Evolutionary conservation across 169 alveolate genomes (phyloP).

Genomic region (Plasmodium vivax): DNA sequence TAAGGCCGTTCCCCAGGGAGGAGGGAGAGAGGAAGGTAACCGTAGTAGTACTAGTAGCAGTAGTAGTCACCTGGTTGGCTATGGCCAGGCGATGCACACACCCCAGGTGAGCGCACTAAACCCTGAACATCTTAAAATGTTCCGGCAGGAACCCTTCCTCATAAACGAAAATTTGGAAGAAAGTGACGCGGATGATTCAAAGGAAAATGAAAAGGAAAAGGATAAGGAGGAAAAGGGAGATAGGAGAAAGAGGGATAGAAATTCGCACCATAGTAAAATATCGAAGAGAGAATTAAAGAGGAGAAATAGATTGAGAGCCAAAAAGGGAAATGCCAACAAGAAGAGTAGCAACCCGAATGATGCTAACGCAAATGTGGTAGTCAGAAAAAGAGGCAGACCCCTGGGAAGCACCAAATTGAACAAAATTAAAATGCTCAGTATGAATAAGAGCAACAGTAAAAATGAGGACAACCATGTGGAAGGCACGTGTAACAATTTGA

Average conservation of each 20-base stretch:
- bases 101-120: not conserved
- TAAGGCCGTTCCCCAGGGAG: not conserved
- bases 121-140: slow-evolving; percentile 12
- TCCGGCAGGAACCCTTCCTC: slow-evolving; percentile 41
- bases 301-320: slow-evolving; percentile 33
- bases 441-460: not conserved
- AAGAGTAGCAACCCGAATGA: not conserved
- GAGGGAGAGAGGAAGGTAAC: not conserved
- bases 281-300: slow-evolving; percentile 6
- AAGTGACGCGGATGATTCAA: slow-evolving; percentile 2
- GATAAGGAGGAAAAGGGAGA: slow-evolving; percentile 8
- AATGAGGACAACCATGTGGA: not conserved
- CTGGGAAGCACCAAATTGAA: slow-evolving; percentile 60
- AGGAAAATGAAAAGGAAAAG: not conserved
- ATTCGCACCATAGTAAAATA: not conserved
- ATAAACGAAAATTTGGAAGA: slow-evolving; percentile 31
- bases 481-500: not conserved
- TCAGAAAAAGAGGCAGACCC: slow-evolving; percentile 70
- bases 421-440: slow-evolving; percentile 2
- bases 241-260: not conserved
- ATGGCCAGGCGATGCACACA: not conserved
- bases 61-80: not conserved
- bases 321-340: not conserved
- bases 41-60: not conserved
- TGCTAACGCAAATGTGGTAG: not conserved